Evolutionary conservation across 805 yeast genomes (phyloP).

Genomic region (Candida verbasci): DNA sequence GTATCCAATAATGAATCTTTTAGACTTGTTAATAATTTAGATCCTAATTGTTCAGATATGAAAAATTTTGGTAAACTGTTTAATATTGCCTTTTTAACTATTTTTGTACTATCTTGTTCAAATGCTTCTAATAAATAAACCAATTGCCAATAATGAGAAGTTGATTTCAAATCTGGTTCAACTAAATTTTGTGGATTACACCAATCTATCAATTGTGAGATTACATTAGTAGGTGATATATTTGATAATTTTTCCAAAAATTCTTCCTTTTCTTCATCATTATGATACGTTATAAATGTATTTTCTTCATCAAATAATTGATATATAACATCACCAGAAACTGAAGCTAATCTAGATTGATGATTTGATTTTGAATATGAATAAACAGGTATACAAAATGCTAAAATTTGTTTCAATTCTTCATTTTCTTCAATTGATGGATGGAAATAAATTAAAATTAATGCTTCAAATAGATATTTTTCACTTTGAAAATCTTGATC

Average conservation of each 20-base stretch:
- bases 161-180: constrained; percentile 40
- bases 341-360: constrained; percentile 59
- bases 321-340: constrained; percentile 62
- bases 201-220: constrained; percentile 78
- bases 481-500: constrained; percentile 24
- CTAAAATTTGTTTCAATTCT: constrained; percentile 69
- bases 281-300: constrained; percentile 1
- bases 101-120: constrained; percentile 47
- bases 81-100: constrained; percentile 49
- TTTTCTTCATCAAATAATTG: constrained; percentile 44
- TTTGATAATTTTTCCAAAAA: constrained; percentile 35
- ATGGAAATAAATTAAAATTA: constrained; percentile 71
- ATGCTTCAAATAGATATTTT: constrained; percentile 54
- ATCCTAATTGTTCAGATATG: constrained; percentile 24
- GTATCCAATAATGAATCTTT: constrained; percentile 32
- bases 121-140: constrained; percentile 50
- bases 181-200: constrained; percentile 73
- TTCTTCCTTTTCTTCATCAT: constrained; percentile 55
- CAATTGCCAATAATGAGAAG: constrained; percentile 54
- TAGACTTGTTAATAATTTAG: constrained; percentile 27
- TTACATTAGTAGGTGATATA: constrained; percentile 42
- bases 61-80: constrained; percentile 45
- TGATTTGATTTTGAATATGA: constrained; percentile 71
- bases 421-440: constrained; percentile 61
- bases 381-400: constrained; percentile 86